Evolutionary conservation across 176 grass and related monocot species (phyloP).

Genomic region (Guadua angustifolia): DNA sequence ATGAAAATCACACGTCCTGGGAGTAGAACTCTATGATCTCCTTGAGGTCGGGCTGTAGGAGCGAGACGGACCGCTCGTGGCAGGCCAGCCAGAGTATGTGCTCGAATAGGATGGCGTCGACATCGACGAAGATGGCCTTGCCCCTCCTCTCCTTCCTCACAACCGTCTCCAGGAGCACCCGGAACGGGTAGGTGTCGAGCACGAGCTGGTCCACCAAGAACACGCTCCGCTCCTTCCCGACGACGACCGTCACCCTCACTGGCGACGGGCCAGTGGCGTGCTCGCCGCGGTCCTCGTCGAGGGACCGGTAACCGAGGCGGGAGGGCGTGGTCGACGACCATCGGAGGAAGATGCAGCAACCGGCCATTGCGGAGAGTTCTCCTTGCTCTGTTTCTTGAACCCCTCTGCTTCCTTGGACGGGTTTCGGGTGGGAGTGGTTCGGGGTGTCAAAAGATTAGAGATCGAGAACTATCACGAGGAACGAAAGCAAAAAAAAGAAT

Average conservation of each 20-base stretch:
- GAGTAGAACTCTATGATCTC: conserved; percentile 99
- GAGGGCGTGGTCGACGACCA: conserved; percentile 54
- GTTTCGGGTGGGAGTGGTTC: no score
- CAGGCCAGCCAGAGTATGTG: conserved; percentile 86
- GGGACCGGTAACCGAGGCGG: conserved; percentile 68
- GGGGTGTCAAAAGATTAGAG: not conserved
- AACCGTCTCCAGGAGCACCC: conserved; percentile 79
- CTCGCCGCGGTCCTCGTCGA: conserved; percentile 14
- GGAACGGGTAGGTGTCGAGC: conserved; percentile 87
- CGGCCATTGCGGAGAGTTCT: conserved; percentile 47
- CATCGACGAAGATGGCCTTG: conserved; percentile 68
- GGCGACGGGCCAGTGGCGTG: not conserved
- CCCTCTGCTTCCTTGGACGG: not conserved
- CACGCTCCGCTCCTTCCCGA: conserved; percentile 87
- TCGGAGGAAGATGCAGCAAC: conserved; percentile 90
- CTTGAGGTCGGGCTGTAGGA: conserved; percentile 77
- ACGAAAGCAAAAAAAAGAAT: no score
- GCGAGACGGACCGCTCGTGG: conserved; percentile 63
- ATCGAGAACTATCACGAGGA: no score
- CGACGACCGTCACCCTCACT: conserved; percentile 71
- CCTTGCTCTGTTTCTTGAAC: conserved; percentile 17
- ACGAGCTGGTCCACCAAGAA: conserved; percentile 84
- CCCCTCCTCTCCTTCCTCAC: conserved; percentile 44
- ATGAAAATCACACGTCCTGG: conserved; percentile 65
- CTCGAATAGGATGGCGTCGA: conserved; percentile 93